Evolutionary conservation across 306 rosid genomes (phyloP).

Genomic region (Trifolium dubium): DNA sequence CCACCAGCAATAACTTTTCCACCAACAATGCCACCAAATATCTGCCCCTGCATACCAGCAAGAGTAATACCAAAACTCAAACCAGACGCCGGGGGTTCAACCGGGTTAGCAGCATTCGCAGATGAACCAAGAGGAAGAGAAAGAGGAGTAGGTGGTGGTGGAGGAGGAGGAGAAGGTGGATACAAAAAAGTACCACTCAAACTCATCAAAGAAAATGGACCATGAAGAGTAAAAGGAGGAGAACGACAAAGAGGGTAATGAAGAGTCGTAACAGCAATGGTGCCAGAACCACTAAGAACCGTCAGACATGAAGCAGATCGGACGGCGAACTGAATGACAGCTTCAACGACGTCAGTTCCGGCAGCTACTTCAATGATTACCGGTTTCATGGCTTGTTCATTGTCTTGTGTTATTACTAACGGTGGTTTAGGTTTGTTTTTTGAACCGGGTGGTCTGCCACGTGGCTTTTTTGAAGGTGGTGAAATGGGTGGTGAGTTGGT

Average conservation of each 20-base stretch:
- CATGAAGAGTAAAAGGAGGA: constrained; percentile 40
- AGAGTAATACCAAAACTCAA: constrained; percentile 51
- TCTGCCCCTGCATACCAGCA: constrained; percentile 63
- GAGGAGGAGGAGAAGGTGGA: background rate
- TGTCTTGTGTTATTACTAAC: constrained; percentile 54
- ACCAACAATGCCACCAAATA: constrained; percentile 71
- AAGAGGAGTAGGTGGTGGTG: background rate
- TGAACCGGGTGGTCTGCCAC: constrained; percentile 77
- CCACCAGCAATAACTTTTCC: constrained; percentile 61
- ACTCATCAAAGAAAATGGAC: constrained; percentile 53
- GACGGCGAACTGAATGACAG: constrained; percentile 46
- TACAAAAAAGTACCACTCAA: constrained; percentile 34
- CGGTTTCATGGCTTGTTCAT: constrained; percentile 46
- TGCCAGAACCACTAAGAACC: constrained; percentile 54
- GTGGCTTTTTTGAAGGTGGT: constrained; percentile 40
- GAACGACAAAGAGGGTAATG: constrained; percentile 47
- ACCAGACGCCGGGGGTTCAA: background rate
- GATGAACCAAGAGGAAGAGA: background rate
- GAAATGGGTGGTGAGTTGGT: background rate
- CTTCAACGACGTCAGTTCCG: constrained; percentile 59
- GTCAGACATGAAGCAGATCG: constrained; percentile 43
- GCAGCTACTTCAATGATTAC: constrained; percentile 57
- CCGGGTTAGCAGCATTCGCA: background rate
- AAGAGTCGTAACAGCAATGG: constrained; percentile 52
- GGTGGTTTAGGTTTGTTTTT: constrained; percentile 75